Evolutionary conservation across 1,284 basidiomycete species (phyloP), one percentile per base, ranked within the genome.

Genomic region (Sanguinoderma infundibulare): DNA sequence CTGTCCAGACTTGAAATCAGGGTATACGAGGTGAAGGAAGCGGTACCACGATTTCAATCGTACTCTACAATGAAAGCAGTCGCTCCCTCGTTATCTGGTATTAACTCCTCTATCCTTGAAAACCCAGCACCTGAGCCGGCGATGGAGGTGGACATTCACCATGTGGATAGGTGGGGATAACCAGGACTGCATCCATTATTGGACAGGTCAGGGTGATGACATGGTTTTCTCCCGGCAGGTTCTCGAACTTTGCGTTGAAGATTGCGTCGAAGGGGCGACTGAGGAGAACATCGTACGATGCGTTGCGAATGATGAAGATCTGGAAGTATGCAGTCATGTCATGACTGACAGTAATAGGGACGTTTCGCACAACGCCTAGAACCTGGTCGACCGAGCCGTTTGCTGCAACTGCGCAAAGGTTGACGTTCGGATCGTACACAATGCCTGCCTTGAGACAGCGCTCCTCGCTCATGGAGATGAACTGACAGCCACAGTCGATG

Each of bases 221-320:
- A 55, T 74, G 72, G 0, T 58, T 36, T 0, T 70, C 70, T 40
- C 74, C 64, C 1, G 22, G 6, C 22, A 46, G 55, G 44, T 72
- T 75, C 14, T 67, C 50, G 0, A 75, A 39, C 6, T 58, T 28
- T 28, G 69, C 72, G 14, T 70, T 42, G 0, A 73, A 74, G 7
- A 78, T 38, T 0, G 72, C 62, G 55, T 77, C 73, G 61, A 78
- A 78, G 0, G 76, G 76, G 9, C 73, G 50, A 0, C 77, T 75
- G 3, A 78, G 54, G 0, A 79, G 60, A 1, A 76, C 66, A n/a
- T 71, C 63, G 59, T 79, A 78, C 0, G 77, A 69, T 0, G 74
- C 64, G 0, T 60, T 57, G 1, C 62, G 47, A 3, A 79, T 75
- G 63, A 67, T 69, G 55, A 61, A 68, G 24, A 52, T 71, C 57